Base-by-base conservation (phyloP, 106 monocot genomes). In the Ottelia alismoides region DNA sequence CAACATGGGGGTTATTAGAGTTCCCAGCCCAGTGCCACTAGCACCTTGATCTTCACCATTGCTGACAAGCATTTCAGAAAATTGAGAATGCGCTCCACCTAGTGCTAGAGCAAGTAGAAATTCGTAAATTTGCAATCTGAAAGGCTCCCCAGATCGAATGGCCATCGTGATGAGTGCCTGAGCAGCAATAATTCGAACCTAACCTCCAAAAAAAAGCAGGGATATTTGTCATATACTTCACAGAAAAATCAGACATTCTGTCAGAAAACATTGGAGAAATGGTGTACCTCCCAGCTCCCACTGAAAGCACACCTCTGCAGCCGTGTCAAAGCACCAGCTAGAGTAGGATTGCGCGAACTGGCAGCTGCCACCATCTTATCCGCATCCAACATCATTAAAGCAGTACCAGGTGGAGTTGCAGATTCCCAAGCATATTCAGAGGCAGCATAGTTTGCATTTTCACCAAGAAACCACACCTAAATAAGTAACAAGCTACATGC, bases 291-390 rank as follows among this genome's bases (percentile, higher is more conserved):
- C 88, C 96, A 96, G 53, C 89, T 96, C 57, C 96, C 96, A 69
- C 84, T 96, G 63, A 96, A 96, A n/a, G 96, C 96, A 72, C 96
- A 89, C 56, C 85, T 89, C 57, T 89, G 96, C 27, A 96, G 85
- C 23, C 96, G 72, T 52, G 84, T 96, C 60, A 96, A 62, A 46
- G 96, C 96, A 61, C 89, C 72, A 59, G 85, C 81, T 66, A 96
- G 88, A 55, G 88, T 88, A 54, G 96, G 96, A 69, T 96, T 89
- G 30, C 85, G 68, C 45, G 96, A 96, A 79, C 88, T 89, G 29
- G 96, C 96, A 58, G 96, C 96, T 58, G 96, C 89, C 48, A 96
- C 96, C 96, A 96, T 96, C 70, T 96, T 96, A 62, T 96, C 96
- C 28, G 74, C 73, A 82, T 96, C 96, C 58, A 96, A 69, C 96